Evolutionary conservation across 2,329 filamentous ascomycete genomes (phyloP), one percentile per base, ranked within the genome.

Genomic region (Aureobasidium melanogenum): DNA sequence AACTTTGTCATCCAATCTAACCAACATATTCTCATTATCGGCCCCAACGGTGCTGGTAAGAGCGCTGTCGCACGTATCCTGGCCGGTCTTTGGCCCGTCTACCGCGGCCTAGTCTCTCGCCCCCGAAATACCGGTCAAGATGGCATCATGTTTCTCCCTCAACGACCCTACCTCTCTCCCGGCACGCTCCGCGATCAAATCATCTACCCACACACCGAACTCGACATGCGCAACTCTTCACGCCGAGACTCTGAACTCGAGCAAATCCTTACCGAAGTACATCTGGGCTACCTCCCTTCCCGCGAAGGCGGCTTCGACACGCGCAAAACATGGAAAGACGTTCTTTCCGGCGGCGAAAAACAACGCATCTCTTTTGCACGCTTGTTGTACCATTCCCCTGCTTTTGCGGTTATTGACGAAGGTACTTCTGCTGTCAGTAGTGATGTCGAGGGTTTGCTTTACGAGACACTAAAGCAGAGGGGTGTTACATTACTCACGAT

Each of bases 121-220:
- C 93, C 94, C 2, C 90, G 94, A 69, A 82, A 79, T 41, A 82
- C 87, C 64, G 72, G 70, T 17, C 68, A 72, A 65, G 93, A 97
- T 66, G 94, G 94, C 63, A 96, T 99, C 76, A 97, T 99, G 92
- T 97, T 99, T 76, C 82, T 99, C 12, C 94, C 94, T 0, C 94
- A 99, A 73, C 83, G 93, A 17, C 91, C 93, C 0, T 97, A 97
- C 69, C 83, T 97, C 36, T 93, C 87, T 72, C 88, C 93, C 24
- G 94, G 94, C 38, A 97, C 94, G 1, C 80, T 97, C 10, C 88
- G 94, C 28, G 95, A 99, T 69, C 95, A 99, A 76, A 91, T 99
- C 69, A 97, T 97, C 71, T 99, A 99, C 68, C 94, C 94, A 0
- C 91, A 99, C 68, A 93, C 91, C 7, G 93, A 96, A 71, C 79